phyloP scores from a whole-genome alignment of 345 rosid species.

The Tarenaya hassleriana region DNA sequence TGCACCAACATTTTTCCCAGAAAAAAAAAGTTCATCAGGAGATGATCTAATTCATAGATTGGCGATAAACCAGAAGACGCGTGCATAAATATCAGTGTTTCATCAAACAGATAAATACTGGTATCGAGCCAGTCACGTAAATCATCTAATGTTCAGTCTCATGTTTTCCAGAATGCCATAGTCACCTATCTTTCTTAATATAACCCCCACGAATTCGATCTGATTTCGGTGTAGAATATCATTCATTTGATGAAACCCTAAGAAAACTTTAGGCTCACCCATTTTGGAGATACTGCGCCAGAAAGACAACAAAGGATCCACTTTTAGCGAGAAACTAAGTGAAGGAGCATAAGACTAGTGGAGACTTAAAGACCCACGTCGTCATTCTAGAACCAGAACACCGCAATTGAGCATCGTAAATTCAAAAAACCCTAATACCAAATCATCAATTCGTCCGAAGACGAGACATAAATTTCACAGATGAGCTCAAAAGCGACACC shows the following conservation, averaged over 20 bases:
- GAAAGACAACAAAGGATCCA: no score
- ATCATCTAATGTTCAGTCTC: no score
- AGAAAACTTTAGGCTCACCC: not conserved
- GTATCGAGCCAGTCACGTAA: no score
- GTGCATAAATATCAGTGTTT: no score
- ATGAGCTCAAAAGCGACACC: conserved; percentile 35
- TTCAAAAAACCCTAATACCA: conserved; percentile 10
- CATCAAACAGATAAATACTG: no score
- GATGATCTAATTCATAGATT: no score
- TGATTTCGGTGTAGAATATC: not conserved
- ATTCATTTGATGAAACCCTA: not conserved
- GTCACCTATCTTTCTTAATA: no score
- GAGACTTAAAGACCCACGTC: conserved; percentile 1
- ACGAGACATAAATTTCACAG: not conserved
- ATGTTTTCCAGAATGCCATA: no score
- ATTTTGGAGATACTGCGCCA: not conserved
- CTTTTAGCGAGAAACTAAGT: no score
- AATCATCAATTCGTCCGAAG: not conserved
- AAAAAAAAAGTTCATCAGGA: not conserved
- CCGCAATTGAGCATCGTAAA: not conserved
- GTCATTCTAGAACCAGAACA: not conserved
- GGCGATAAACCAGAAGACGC: no score
- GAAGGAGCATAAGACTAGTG: no score
- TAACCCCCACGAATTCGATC: not conserved
- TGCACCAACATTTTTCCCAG: conserved; percentile 34